These are phyloP conservation scores for Aspergillus quadrilineatus DNA, from an alignment of 2,329 filamentous ascomycete genomes.

Conservation along the genomic window DNA sequence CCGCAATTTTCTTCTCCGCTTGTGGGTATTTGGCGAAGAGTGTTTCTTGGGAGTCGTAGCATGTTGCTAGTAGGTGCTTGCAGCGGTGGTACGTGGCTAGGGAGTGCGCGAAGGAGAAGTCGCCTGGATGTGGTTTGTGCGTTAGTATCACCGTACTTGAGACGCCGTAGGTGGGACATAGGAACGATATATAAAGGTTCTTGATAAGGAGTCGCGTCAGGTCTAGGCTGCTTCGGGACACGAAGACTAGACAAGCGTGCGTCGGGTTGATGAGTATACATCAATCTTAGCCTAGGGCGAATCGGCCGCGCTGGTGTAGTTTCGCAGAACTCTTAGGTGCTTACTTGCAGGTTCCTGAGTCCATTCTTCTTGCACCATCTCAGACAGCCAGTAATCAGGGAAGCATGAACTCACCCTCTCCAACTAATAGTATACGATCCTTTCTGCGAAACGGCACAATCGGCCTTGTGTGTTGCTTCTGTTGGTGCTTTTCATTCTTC, in stretches of 20 bases:
- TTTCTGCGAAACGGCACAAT: slow-evolving; percentile 42
- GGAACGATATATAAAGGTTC: no score
- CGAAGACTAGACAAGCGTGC: no score
- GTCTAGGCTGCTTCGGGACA: no score
- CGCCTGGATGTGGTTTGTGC: slow-evolving; percentile 31
- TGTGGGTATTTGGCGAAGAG: slow-evolving; percentile 75
- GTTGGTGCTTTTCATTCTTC: slow-evolving; percentile 19
- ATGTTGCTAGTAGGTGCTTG: slow-evolving; percentile 43
- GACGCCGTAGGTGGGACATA: no score
- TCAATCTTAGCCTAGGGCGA: no score
- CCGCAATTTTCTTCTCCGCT: slow-evolving; percentile 58
- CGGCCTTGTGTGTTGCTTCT: slow-evolving; percentile 29
- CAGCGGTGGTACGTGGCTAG: slow-evolving; percentile 44
- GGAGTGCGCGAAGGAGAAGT: slow-evolving; percentile 50
- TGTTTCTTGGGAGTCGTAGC: slow-evolving; percentile 44
- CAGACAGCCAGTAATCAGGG: slow-evolving; percentile 15
- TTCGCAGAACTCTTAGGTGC: no score
- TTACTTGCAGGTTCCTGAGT: no score
- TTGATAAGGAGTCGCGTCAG: no score
- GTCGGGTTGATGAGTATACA: no score
- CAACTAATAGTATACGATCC: slow-evolving; percentile 46
- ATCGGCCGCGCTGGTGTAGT: no score
- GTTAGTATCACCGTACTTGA: not conserved
- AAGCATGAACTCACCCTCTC: slow-evolving; percentile 40
- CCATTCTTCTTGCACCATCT: not conserved